phyloP scores from a whole-genome alignment of 176 grass and related monocot species.

The Carex cristatella region DNA sequence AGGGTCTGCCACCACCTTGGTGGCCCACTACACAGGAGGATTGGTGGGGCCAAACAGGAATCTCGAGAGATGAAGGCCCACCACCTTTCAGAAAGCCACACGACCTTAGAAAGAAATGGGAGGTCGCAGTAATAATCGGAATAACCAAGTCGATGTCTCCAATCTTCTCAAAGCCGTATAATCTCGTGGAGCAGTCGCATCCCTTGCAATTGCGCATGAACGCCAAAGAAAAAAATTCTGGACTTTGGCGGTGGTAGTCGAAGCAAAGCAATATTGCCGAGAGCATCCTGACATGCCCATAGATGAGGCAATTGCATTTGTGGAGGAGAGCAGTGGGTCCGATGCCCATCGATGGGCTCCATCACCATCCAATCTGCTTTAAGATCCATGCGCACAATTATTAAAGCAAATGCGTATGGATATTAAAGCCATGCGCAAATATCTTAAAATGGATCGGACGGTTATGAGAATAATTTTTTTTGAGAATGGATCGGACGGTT shows the following conservation, averaged over 20 bases:
- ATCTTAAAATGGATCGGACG: too few relatives aligned
- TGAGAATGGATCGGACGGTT: too few relatives aligned
- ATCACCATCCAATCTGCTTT: too few relatives aligned
- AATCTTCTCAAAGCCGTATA: conserved; percentile 44
- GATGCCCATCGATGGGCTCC: too few relatives aligned
- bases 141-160: conserved; percentile 83
- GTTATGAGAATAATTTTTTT: too few relatives aligned
- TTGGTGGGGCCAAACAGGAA: conserved; percentile 49
- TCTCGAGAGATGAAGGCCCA: conserved; percentile 31
- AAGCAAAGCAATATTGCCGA: conserved; percentile 41
- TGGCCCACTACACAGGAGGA: conserved; percentile 7
- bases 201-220: conserved; percentile 66
- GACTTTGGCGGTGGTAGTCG: conserved; percentile 52
- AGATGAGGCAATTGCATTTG: neutral
- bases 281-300: conserved; percentile 30
- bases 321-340: neutral
- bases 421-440: too few relatives aligned
- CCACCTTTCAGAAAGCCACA: conserved; percentile 85
- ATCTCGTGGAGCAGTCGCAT: conserved; percentile 52
- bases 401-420: too few relatives aligned
- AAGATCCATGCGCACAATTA: too few relatives aligned
- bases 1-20: conserved; percentile 52
- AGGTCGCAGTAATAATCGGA: conserved; percentile 64
- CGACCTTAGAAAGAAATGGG: conserved; percentile 85
- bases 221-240: conserved; percentile 61